Percentiles rank a stretch among this genome's conserved stretches.
These are phyloP conservation scores for Botrytis fragariae DNA, from an alignment of 2,329 filamentous ascomycete genomes.

Conservation along the genomic window DNA sequence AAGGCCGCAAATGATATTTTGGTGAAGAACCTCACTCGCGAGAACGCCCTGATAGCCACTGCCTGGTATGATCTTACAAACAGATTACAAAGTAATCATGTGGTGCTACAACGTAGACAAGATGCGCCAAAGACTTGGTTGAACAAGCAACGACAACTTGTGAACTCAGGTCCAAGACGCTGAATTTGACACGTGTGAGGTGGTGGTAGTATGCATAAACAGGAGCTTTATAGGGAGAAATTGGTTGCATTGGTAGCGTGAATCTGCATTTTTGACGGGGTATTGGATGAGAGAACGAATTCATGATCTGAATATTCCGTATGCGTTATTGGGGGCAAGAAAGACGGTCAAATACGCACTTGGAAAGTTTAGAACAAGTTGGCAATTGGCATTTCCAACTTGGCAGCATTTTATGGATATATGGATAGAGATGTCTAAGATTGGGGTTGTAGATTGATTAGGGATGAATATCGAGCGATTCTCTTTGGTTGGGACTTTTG, in stretches of 20 bases:
- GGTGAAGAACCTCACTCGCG: slow-evolving; percentile 64
- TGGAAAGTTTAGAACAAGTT: slow-evolving; percentile 6
- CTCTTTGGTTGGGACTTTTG: slow-evolving; percentile 15
- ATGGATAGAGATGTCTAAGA: slow-evolving; percentile 20
- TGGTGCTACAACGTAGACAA: slow-evolving; percentile 70
- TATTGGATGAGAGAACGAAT: slow-evolving; percentile 14
- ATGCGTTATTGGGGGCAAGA: neutral
- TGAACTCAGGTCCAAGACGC: slow-evolving; percentile 46
- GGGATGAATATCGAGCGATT: slow-evolving; percentile 15
- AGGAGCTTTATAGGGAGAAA: neutral
- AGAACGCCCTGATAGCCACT: slow-evolving; percentile 75
- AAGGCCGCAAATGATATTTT: slow-evolving; percentile 36
- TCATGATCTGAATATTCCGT: slow-evolving; percentile 14
- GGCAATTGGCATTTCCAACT: neutral
- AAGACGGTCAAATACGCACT: neutral
- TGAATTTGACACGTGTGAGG: neutral
- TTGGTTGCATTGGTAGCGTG: neutral
- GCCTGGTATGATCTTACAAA: slow-evolving; percentile 83
- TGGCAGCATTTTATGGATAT: slow-evolving; percentile 20
- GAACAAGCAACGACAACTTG: slow-evolving; percentile 74
- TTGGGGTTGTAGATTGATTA: slow-evolving; percentile 18
- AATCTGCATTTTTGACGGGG: slow-evolving; percentile 9
- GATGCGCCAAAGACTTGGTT: slow-evolving; percentile 80
- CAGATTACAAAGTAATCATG: slow-evolving; percentile 78
- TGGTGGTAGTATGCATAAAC: neutral